Evolutionary conservation across 768 basidiomycete genomes (phyloP).

Genomic region (Leucocoprinus leucothites): DNA sequence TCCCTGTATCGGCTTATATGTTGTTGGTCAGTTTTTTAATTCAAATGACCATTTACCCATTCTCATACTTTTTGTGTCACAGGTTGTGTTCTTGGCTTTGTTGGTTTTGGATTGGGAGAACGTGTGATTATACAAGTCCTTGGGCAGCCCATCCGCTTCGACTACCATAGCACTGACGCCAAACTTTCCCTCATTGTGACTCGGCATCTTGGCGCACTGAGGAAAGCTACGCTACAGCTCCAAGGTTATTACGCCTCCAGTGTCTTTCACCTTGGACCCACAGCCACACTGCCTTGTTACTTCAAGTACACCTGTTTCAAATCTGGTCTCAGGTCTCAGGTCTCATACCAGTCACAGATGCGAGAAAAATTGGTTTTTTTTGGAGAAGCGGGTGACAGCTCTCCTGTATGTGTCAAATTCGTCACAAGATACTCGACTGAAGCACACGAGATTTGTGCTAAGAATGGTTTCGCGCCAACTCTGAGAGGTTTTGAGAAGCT

Average conservation of each 20-base stretch:
- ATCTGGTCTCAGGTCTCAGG: neutral
- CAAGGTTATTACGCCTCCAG: no score
- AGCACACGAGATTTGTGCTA: slow-evolving; percentile 21
- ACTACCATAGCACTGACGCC: no score
- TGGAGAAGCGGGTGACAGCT: neutral
- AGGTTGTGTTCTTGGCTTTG: slow-evolving; percentile 5
- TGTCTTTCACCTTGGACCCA: no score
- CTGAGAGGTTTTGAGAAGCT: slow-evolving; percentile 22
- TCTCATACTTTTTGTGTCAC: neutral
- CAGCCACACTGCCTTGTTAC: no score
- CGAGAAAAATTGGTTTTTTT: neutral
- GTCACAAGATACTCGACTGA: slow-evolving; percentile 17
- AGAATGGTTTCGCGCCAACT: slow-evolving; percentile 19
- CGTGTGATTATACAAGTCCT: no score
- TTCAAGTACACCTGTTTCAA: no score
- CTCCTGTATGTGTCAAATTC: slow-evolving; percentile 21
- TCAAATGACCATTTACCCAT: slow-evolving; percentile 6
- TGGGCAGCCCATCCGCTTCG: no score
- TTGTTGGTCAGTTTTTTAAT: slow-evolving; percentile 19
- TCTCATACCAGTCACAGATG: neutral
- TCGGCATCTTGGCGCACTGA: no score
- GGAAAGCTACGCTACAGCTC: no score
- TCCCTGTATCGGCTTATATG: slow-evolving; percentile 17
- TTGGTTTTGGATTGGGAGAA: neutral
- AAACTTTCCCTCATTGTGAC: no score